Evolutionary conservation across 345 rosid genomes (phyloP).

Genomic region (Raphanus sativus): DNA sequence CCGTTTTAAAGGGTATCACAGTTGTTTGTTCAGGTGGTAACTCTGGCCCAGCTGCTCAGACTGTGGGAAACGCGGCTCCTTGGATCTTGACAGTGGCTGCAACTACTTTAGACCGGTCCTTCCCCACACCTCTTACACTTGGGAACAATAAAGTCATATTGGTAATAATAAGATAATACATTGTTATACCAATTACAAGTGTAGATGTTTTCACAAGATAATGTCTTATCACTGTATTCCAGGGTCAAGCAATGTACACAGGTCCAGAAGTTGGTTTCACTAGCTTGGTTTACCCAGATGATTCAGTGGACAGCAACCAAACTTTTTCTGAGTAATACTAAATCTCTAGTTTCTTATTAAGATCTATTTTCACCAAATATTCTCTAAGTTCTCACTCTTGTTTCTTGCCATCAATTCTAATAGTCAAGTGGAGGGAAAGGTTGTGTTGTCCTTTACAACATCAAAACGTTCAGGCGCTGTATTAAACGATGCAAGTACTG

Average conservation of each 20-base stretch:
- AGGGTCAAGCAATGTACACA: background rate
- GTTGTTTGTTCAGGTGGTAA: background rate
- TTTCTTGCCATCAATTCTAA: slow-evolving; percentile 2
- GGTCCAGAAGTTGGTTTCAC: background rate
- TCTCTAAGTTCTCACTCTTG: background rate
- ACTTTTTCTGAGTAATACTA: background rate
- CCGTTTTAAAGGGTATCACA: background rate
- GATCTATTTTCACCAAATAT: background rate
- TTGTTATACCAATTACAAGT: background rate
- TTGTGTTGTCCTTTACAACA: slow-evolving; percentile 42
- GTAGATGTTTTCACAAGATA: background rate
- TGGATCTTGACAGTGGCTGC: background rate
- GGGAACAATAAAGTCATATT: background rate
- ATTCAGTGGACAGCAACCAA: background rate
- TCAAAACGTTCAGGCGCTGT: slow-evolving; percentile 20
- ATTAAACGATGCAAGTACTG: slow-evolving; percentile 27
- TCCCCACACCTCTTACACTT: background rate
- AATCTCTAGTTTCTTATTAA: background rate
- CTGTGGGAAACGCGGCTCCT: background rate
- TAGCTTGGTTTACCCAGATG: background rate
- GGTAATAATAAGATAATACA: background rate
- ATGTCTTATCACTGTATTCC: background rate
- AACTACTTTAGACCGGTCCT: background rate
- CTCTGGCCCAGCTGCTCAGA: slow-evolving; percentile 1
- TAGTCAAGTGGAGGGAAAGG: slow-evolving; percentile 33